These are phyloP conservation scores for Zalerion maritima DNA, from an alignment of 495 filamentous ascomycete genomes.

Conservation along the genomic window DNA sequence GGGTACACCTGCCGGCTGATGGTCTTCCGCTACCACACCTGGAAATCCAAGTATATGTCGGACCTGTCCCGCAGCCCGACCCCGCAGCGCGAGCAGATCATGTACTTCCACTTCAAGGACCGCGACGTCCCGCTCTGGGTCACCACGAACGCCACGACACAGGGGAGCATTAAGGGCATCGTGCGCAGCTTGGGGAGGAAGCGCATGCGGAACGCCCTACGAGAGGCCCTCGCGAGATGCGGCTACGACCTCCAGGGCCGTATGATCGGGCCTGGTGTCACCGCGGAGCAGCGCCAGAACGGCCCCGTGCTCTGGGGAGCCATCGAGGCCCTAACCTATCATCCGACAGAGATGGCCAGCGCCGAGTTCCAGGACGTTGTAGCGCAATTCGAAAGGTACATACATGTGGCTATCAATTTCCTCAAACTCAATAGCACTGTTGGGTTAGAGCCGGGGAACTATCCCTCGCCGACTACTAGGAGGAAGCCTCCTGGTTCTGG, in stretches of 20 bases:
- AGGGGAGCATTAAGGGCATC: slow-evolving; percentile 24
- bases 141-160: slow-evolving; percentile 15
- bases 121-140: slow-evolving; percentile 36
- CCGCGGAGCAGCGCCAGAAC: too few relatives aligned
- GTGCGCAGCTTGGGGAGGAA: slow-evolving; percentile 38
- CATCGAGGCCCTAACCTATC: slow-evolving; percentile 6
- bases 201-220: slow-evolving; percentile 38
- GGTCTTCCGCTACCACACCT: slow-evolving; percentile 8
- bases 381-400: slow-evolving; percentile 6
- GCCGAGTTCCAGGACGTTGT: slow-evolving; percentile 10
- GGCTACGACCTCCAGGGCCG: slow-evolving; percentile 43
- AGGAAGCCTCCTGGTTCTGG: too few relatives aligned
- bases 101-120: slow-evolving; percentile 15
- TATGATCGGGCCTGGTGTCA: slow-evolving; percentile 5
- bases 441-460: too few relatives aligned
- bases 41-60: slow-evolving; percentile 10
- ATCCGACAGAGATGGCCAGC: slow-evolving; percentile 12
- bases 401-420: too few relatives aligned
- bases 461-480: too few relatives aligned
- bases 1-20: too few relatives aligned
- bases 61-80: slow-evolving; percentile 19
- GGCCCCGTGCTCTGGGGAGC: slow-evolving; percentile 21
- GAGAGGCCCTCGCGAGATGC: slow-evolving; percentile 34
- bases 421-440: too few relatives aligned
- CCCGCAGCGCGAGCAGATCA: slow-evolving; percentile 15